phyloP scores from a whole-genome alignment of 768 basidiomycete genomes.

The Neoboletus brunneissimus region DNA sequence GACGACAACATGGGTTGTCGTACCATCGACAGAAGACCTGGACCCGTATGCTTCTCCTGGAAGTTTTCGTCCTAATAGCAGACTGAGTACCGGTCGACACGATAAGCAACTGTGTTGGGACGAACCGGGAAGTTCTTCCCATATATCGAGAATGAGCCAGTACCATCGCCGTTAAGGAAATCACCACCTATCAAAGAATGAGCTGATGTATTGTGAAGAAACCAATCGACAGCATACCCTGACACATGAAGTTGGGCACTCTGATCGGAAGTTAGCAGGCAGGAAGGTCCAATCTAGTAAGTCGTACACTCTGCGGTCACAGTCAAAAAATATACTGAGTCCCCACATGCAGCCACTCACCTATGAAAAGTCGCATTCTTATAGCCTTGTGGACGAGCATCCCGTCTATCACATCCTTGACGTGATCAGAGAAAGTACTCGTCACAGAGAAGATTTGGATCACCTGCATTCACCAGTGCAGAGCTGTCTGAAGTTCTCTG shows the following conservation, averaged over 20 bases:
- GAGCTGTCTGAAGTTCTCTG: conserved; percentile 96
- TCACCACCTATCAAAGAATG: conserved; percentile 66
- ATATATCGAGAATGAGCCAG: conserved; percentile 95
- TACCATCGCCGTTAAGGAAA: conserved; percentile 92
- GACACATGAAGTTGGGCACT: conserved; percentile 94
- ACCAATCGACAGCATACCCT: conserved; percentile 47
- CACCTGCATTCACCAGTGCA: conserved; percentile 97
- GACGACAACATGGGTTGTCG: conserved; percentile 5
- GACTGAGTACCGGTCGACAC: background rate
- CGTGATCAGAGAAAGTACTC: conserved; percentile 7
- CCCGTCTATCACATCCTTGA: conserved; percentile 32
- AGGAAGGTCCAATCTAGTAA: conserved; percentile 1
- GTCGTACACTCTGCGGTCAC: conserved; percentile 62
- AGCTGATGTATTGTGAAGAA: background rate
- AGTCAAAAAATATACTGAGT: conserved; percentile 10
- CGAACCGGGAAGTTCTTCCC: conserved; percentile 88
- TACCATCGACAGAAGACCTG: conserved; percentile 92
- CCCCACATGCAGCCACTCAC: conserved; percentile 41
- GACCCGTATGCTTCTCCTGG: conserved; percentile 78
- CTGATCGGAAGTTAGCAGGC: conserved; percentile 37
- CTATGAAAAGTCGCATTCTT: conserved; percentile 91
- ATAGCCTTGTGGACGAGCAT: conserved; percentile 86
- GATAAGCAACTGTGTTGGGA: background rate
- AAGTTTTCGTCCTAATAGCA: conserved; percentile 86
- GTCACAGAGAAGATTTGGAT: conserved; percentile 13